These are phyloP conservation scores for Aspergillus homomorphus DNA, from an alignment of 495 filamentous ascomycete species.

Conservation along the genomic window DNA sequence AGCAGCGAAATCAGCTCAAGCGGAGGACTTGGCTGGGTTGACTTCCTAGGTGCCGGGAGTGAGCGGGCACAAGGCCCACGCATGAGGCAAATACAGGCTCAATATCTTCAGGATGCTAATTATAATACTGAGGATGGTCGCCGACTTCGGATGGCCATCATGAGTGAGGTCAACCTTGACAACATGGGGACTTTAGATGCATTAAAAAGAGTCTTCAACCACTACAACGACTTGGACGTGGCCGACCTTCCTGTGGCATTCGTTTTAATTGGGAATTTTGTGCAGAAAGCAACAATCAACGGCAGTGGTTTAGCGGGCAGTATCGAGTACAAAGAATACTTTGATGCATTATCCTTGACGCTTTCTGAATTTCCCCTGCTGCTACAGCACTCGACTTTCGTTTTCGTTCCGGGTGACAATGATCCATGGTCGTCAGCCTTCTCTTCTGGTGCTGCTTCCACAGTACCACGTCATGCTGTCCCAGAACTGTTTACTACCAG, in stretches of 20 bases:
- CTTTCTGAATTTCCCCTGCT: slow-evolving; percentile 84
- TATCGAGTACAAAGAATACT: slow-evolving; percentile 93
- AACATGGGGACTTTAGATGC: slow-evolving; percentile 72
- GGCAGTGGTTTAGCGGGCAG: slow-evolving; percentile 64
- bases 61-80: slow-evolving; percentile 77
- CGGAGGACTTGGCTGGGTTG: slow-evolving; percentile 92
- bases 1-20: slow-evolving; percentile 55
- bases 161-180: slow-evolving; percentile 84
- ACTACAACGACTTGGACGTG: slow-evolving; percentile 53
- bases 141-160: slow-evolving; percentile 60
- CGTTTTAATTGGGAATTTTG: slow-evolving; percentile 82
- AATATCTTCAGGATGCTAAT: slow-evolving; percentile 27
- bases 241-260: slow-evolving; percentile 69
- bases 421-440: slow-evolving; percentile 92
- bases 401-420: slow-evolving; percentile 94
- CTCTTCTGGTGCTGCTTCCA: slow-evolving; percentile 72
- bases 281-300: slow-evolving; percentile 63
- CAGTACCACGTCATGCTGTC: slow-evolving; percentile 67
- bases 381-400: slow-evolving; percentile 73
- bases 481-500: slow-evolving; percentile 86
- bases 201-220: slow-evolving; percentile 66
- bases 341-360: slow-evolving; percentile 77
- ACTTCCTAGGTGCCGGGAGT: slow-evolving; percentile 88
- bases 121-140: slow-evolving; percentile 28
- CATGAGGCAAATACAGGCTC: slow-evolving; percentile 74